Conservation (phyloP, 1,139 yeast genomes). For the Blastobotrys capitulatus region DNA sequence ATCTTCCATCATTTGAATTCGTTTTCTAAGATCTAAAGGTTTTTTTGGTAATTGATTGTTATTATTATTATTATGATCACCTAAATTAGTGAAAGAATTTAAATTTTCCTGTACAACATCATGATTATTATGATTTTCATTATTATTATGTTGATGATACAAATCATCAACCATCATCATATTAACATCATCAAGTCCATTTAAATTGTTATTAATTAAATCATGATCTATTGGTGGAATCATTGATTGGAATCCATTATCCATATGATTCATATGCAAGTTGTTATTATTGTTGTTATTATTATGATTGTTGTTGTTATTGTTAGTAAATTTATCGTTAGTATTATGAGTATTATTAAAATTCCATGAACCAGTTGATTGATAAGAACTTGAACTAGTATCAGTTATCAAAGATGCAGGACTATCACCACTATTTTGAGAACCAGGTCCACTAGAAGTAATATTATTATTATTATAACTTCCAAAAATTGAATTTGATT, state of each 20-base stretch:
- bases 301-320: not conserved
- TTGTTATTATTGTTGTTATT: not conserved
- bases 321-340: not conserved
- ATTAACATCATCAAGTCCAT: not conserved
- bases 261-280: not conserved
- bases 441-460: not conserved
- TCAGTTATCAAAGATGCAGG: slow-evolving; percentile 16
- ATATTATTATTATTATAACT: not conserved
- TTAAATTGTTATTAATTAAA: not conserved
- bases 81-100: slow-evolving; percentile 16
- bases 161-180: not conserved
- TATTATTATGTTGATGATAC: not conserved
- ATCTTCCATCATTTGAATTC: slow-evolving; percentile 30
- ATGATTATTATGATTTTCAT: not conserved
- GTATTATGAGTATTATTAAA: not conserved
- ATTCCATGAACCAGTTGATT: not conserved
- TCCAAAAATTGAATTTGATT: not conserved
- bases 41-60: slow-evolving; percentile 4
- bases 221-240: not conserved
- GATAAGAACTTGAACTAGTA: slow-evolving; percentile 1
- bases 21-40: slow-evolving; percentile 24
- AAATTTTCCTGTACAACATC: slow-evolving; percentile 13
- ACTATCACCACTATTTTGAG: slow-evolving; percentile 9
- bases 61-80: not conserved
- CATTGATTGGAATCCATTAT: not conserved